A percentile compares a stretch with the other conserved stretches of the same genome.
These are phyloP conservation scores for Aspergillus heteromorphus DNA, from an alignment of 495 filamentous ascomycete species.

Conservation along the genomic window DNA sequence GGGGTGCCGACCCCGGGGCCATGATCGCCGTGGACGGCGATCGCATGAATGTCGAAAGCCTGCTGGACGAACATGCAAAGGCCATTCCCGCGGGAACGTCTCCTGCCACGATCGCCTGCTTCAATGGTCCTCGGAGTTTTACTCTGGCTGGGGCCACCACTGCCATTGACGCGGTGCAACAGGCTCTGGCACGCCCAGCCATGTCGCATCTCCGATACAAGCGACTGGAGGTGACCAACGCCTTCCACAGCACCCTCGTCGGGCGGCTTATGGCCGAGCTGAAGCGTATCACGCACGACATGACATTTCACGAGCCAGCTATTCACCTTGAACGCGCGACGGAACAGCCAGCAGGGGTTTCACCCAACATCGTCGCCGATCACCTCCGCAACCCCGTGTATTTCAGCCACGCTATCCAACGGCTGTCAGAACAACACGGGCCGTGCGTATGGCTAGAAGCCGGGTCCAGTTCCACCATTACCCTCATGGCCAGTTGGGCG, in stretches of 20 bases:
- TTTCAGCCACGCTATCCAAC: conserved; percentile 43
- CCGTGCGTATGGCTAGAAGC: conserved; percentile 46
- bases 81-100: neutral
- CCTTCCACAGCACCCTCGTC: conserved; percentile 46
- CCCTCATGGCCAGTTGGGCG: conserved; percentile 35
- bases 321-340: conserved; percentile 33
- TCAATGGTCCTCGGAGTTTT: conserved; percentile 43
- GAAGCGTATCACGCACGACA: conserved; percentile 13
- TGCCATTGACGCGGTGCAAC: conserved; percentile 25
- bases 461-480: conserved; percentile 45
- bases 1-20: conserved; percentile 42
- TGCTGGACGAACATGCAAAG: neutral
- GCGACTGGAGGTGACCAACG: conserved; percentile 44
- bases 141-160: conserved; percentile 38
- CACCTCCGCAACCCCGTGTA: conserved; percentile 49
- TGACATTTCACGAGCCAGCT: conserved; percentile 25
- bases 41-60: neutral
- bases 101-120: conserved; percentile 40
- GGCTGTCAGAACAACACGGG: conserved; percentile 31
- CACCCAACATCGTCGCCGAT: conserved; percentile 31
- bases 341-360: conserved; percentile 27
- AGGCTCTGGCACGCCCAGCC: neutral
- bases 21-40: conserved; percentile 47
- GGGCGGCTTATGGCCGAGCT: conserved; percentile 33
- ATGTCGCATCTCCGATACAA: conserved; percentile 26